Evolutionary conservation across 148 eudicot genomes (phyloP), one percentile per base, ranked within the genome.

Genomic region (Silene conica): DNA sequence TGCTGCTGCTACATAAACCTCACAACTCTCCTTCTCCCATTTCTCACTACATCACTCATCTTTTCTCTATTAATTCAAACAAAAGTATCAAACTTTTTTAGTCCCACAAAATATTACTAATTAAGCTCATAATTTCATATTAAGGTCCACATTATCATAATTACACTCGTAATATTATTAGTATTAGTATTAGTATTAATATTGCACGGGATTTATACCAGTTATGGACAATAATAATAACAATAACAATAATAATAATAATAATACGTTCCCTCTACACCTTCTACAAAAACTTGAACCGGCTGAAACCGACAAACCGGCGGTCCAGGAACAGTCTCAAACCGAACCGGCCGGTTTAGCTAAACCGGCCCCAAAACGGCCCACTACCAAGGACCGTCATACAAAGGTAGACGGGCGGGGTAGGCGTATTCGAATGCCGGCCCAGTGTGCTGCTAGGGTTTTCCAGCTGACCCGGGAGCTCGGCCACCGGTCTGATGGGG

Each of bases 341-440:
- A 22, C 69, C 76, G 75, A 67, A 73, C 75, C 72, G 20, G 54
- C 62, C 58, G 46, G 34, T 19, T 34, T 71, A 21, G 79, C 82
- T 50, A 90, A 90, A 73, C 82, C 85, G 8, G 81, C 84, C 0
- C 88, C 92, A 0, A 92, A 87, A 77, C 76, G 92, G 38, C 63
- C 95, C 3, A 79, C 91, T 1, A 88, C 95, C 7, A 92, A 92
- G 73, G 97, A 92, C 78, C 89, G 97, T 0, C 97, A 92, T 80
- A 92, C 95, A 0, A 92, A 92, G 26, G 97, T 92, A 8, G 97
- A 92, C 73, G 97, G 97, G 9, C 86, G 97, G 1, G 97, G 97
- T 6, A 77, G 97, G 3, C 86, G 97, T 19, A 92, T 90, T 71
- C 97, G 97, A 62, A 92, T 92, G 96, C 97, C 97, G 0, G 97